Base-by-base conservation (phyloP, 2,329 filamentous ascomycete species). In the Fusarium kyushuense region DNA sequence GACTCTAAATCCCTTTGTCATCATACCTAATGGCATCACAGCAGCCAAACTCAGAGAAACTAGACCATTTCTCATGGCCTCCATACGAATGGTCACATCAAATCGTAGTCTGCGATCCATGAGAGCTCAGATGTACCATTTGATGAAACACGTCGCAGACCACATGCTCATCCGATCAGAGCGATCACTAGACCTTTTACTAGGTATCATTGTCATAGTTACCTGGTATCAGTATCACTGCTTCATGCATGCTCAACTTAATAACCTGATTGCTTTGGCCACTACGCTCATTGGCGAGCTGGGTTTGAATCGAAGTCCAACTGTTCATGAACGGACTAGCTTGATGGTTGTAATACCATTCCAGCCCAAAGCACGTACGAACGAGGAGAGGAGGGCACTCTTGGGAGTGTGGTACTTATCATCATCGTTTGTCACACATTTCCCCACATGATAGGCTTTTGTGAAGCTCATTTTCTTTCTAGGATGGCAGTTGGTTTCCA, bases 161-260 rank as follows among this genome's bases (percentile, higher is more conserved):
- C 77, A 81, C 57, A 80, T 86, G 78, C 74, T 87, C 14, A 78
- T 86, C 42, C 78, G 82, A 3, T 84, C 82, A 0, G 82, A 84
- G 54, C 76, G 83, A 17, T 86, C 84, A 0, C 64, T 87, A 13
- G 85, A 87, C 58, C 71, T 86, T 4, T 73, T 87, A 0, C 78
- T 83, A 55, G 82, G 83, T 0, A 79, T 87, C 5, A 72, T 87
- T 4, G 79, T 86, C 1, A 79, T 86, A 27, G 65, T 84, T 4
- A 81, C 81, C 0, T 87, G 81, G 79, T 85, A 86, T 56, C 84
- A 87, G 46, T 83, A 86, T 51, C 84, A 87, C 69, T 86, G 84
- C 66, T 79, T 85, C 63, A 79, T 83, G 72, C 84, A 87, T 52
- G 79, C 81, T 1, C 86, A 87, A 61, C 72, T 87, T 14, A 82